A percentile compares a stretch with the other conserved stretches of the same genome.
phyloP scores from a whole-genome alignment of 2,329 filamentous ascomycete genomes.

The Fusarium keratoplasticum region DNA sequence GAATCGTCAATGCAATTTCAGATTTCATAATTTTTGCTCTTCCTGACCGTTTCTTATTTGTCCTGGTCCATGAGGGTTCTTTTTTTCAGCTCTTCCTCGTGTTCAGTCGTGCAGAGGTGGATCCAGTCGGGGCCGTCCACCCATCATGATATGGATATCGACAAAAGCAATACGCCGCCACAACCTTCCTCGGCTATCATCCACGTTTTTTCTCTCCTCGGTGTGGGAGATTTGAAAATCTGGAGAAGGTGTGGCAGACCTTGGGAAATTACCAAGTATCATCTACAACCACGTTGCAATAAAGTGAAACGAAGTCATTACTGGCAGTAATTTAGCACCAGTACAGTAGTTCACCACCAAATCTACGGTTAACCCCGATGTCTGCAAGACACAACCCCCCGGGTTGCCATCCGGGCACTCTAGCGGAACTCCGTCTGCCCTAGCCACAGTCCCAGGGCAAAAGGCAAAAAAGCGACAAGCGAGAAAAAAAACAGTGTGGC shows the following conservation, averaged over 20 bases:
- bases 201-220: neutral
- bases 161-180: constrained; percentile 22
- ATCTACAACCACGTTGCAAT: constrained; percentile 12
- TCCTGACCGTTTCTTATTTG: constrained; percentile 7
- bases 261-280: constrained; percentile 19
- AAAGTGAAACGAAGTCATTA: constrained; percentile 13
- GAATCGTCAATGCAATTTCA: constrained; percentile 30
- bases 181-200: constrained; percentile 25
- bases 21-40: constrained; percentile 16
- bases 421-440: constrained; percentile 17
- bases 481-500: constrained; percentile 24
- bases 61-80: constrained; percentile 4
- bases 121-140: constrained; percentile 7
- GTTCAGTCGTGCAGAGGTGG: constrained; percentile 11
- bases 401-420: constrained; percentile 25
- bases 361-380: constrained; percentile 9
- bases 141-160: neutral
- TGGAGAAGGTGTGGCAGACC: constrained; percentile 31
- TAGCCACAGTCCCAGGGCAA: constrained; percentile 31
- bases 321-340: neutral
- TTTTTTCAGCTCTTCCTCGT: constrained; percentile 17
- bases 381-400: constrained; percentile 22
- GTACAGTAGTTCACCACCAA: constrained; percentile 12
- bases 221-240: neutral
- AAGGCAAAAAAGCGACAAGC: constrained; percentile 10